Conservation (phyloP, 73 alveolate species). For the Durusdinium trenchii region DNA sequence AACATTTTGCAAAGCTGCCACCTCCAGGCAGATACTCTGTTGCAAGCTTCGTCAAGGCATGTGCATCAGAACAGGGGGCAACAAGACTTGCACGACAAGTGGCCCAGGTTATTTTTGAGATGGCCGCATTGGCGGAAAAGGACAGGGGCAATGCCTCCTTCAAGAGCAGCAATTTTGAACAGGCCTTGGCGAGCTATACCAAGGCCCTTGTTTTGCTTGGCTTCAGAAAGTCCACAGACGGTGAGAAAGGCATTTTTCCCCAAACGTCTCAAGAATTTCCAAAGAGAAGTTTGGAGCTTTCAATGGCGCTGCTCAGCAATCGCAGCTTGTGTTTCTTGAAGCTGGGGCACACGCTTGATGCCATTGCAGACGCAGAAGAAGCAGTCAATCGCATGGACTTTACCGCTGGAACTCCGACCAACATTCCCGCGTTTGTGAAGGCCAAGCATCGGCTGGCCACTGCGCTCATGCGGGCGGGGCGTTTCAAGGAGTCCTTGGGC, state of each 20-base stretch:
- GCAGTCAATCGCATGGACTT: not conserved
- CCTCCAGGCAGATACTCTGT: constrained; percentile 20
- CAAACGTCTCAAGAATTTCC: not conserved
- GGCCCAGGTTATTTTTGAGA: not conserved
- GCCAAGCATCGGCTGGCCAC: constrained; percentile 35
- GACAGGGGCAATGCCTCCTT: constrained; percentile 17
- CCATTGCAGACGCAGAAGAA: constrained; percentile 15
- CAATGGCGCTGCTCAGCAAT: constrained; percentile 23
- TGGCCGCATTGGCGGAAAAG: constrained; percentile 36
- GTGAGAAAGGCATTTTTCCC: not conserved
- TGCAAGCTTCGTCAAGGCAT: not conserved
- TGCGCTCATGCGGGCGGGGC: constrained; percentile 16
- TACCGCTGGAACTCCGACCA: not conserved
- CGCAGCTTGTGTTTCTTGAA: constrained; percentile 47
- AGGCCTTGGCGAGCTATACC: constrained; percentile 19
- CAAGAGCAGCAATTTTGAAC: constrained; percentile 8
- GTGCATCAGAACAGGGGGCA: not conserved
- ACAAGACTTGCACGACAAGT: not conserved
- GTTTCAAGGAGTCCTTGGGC: not conserved
- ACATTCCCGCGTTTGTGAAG: constrained; percentile 13
- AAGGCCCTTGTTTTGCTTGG: constrained; percentile 26
- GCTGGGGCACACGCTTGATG: constrained; percentile 38
- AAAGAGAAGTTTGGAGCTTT: not conserved
- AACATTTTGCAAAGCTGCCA: not conserved
- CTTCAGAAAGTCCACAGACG: not conserved